Base-by-base conservation (phyloP, 176 grass and related monocot genomes). In the Carex scoparia region DNA sequence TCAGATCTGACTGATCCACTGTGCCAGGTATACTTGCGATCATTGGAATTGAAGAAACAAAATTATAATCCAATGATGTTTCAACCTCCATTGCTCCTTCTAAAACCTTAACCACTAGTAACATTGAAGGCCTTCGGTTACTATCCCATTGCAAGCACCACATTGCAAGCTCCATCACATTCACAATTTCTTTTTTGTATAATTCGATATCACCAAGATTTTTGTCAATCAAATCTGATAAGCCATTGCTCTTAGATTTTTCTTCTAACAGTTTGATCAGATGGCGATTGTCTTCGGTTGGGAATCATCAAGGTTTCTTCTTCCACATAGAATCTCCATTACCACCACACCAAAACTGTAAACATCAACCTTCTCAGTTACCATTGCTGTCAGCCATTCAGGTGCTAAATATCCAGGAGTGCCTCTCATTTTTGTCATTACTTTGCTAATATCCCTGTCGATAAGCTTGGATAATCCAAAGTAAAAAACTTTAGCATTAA, bases 141-240 rank as follows among this genome's bases (percentile, higher is more conserved):
- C 55, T 84, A 49, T 93, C 89, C 15, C 56, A 60, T 83, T 93
- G 91, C 68, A 93, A 69, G 42, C 94, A 95, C 94, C 89, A 93
- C 56, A 91, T 91, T 40, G 89, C 91, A 4, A 92, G 87, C n/a
- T 88, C 82, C 64, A 92, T 88, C 3, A 91, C 55, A 5, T 79
- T 16, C 61, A 91, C 74, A 10, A 84, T 84, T 57, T 92, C 83
- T 13, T 84, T 44, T 7, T 66, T 19, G 35, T 90, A 65, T 12
- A 79, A 59, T 44, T 61, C 40, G 78, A 87, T 77, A n/a, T 86
- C 84, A 4, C 63, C 3, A 0, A 73, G 28, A 42, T 30, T 48
- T 2, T 55, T 69, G 51, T 83, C 84, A 23, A 89, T 54, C 51
- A 97, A 40, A 56, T 94, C 86, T 67, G n/a, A 69, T 15, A 92